Conservation (phyloP, 805 yeast genomes). For the Spathaspora gorwiae region DNA sequence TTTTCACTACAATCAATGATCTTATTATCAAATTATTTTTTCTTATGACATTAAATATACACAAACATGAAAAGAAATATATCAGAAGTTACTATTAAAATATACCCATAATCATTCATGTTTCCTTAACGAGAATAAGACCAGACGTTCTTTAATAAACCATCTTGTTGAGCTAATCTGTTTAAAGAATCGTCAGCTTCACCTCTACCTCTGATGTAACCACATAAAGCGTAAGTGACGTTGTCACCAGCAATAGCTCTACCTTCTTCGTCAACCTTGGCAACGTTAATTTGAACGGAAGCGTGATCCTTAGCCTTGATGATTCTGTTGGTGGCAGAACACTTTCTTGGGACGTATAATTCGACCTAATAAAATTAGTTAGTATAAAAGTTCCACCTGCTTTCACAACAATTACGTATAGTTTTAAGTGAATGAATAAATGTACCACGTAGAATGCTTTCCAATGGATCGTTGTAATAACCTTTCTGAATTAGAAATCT, state of each 20-base stretch:
- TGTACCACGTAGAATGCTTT: too few species aligned
- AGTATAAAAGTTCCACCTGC: slow-evolving; percentile 14
- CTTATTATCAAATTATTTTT: not conserved
- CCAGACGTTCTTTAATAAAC: slow-evolving; percentile 95
- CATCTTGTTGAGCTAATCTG: slow-evolving; percentile 99
- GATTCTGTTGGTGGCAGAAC: slow-evolving; percentile 99
- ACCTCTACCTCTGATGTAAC: slow-evolving; percentile 98
- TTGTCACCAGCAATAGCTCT: slow-evolving; percentile 85
- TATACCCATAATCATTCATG: slow-evolving; percentile 14
- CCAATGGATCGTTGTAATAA: too few species aligned
- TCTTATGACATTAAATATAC: slow-evolving; percentile 8
- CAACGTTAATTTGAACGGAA: slow-evolving; percentile 97
- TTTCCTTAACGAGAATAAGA: slow-evolving; percentile 83
- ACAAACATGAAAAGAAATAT: slow-evolving; percentile 4
- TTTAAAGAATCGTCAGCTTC: slow-evolving; percentile 98
- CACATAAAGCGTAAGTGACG: slow-evolving; percentile 95
- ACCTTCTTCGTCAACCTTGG: slow-evolving; percentile 96
- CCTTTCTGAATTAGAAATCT: too few species aligned
- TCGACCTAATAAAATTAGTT: slow-evolving; percentile 66
- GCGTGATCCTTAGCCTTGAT: slow-evolving; percentile 99
- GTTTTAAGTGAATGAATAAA: too few species aligned
- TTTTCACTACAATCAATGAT: too few species aligned
- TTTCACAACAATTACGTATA: too few species aligned
- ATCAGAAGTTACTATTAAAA: slow-evolving; percentile 11
- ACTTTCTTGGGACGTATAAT: slow-evolving; percentile 99